Percentiles rank a stretch among this genome's conserved stretches.
phyloP scores from a whole-genome alignment of 176 grass and related monocot genomes.

The Oryza rufipogon region DNA sequence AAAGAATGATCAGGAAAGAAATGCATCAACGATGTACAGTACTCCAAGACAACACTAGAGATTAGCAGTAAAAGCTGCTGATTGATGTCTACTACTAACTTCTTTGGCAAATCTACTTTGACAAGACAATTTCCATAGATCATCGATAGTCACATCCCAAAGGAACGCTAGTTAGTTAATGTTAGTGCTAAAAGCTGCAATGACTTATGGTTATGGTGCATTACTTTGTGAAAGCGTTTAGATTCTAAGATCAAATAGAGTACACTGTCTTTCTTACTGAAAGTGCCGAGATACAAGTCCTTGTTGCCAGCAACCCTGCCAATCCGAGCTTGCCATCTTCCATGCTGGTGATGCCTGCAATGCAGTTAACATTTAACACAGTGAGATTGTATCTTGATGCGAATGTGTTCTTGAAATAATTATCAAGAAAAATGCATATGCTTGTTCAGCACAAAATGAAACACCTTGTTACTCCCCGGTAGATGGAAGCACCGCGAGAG shows the following conservation, averaged over 20 bases:
- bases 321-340: conserved; percentile 96
- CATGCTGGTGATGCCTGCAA: conserved; percentile 93
- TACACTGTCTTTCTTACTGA: conserved; percentile 66
- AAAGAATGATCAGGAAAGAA: conserved; percentile 67
- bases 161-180: background rate
- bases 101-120: conserved; percentile 40
- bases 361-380: conserved; percentile 12
- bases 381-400: background rate
- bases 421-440: background rate
- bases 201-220: conserved; percentile 29
- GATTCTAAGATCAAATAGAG: conserved; percentile 8
- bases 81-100: background rate
- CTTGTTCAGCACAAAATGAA: background rate
- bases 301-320: conserved; percentile 98
- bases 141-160: background rate
- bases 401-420: background rate
- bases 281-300: conserved; percentile 97
- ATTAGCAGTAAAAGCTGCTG: conserved; percentile 38
- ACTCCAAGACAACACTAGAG: background rate
- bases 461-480: conserved; percentile 90
- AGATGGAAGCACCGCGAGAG: conserved; percentile 95
- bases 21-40: conserved; percentile 32
- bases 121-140: conserved; percentile 42
- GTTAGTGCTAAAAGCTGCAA: conserved; percentile 47
- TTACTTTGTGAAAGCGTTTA: conserved; percentile 40